phyloP scores from a whole-genome alignment of 2,329 filamentous ascomycete genomes.

The Teratosphaeria zuluensis region DNA sequence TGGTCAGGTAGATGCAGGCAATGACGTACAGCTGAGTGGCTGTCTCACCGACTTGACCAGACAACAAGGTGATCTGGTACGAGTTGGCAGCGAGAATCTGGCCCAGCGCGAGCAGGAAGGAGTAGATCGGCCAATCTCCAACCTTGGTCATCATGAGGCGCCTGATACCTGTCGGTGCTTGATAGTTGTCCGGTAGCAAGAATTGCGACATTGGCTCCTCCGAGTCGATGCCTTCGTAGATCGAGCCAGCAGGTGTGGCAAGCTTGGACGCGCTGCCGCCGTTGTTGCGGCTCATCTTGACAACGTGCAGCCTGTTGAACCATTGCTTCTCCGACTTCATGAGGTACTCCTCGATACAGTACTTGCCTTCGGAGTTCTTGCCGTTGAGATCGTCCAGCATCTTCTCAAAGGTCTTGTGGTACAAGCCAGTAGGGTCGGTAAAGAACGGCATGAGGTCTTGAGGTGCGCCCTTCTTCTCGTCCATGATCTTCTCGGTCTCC shows the following conservation, averaged over 20 bases:
- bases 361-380: conserved; percentile 46
- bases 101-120: conserved; percentile 50
- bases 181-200: conserved; percentile 46
- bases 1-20: conserved; percentile 48
- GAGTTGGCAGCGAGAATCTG: conserved; percentile 58
- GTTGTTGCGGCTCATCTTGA: conserved; percentile 45
- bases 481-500: conserved; percentile 48
- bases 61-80: conserved; percentile 59
- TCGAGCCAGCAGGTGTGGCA: conserved; percentile 29
- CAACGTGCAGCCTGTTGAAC: conserved; percentile 51
- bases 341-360: conserved; percentile 58
- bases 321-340: conserved; percentile 58
- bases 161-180: conserved; percentile 46
- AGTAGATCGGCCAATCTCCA: conserved; percentile 56
- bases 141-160: conserved; percentile 48
- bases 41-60: conserved; percentile 51
- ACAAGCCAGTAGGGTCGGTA: conserved; percentile 54
- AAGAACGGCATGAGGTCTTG: conserved; percentile 61
- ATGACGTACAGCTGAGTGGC: conserved; percentile 52
- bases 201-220: conserved; percentile 43
- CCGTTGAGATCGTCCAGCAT: conserved; percentile 47
- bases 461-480: conserved; percentile 52
- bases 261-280: conserved; percentile 19
- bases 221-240: conserved; percentile 31
- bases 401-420: conserved; percentile 49